Base-by-base conservation (phyloP, 495 filamentous ascomycete species). In the Annulohypoxylon nitens region DNA sequence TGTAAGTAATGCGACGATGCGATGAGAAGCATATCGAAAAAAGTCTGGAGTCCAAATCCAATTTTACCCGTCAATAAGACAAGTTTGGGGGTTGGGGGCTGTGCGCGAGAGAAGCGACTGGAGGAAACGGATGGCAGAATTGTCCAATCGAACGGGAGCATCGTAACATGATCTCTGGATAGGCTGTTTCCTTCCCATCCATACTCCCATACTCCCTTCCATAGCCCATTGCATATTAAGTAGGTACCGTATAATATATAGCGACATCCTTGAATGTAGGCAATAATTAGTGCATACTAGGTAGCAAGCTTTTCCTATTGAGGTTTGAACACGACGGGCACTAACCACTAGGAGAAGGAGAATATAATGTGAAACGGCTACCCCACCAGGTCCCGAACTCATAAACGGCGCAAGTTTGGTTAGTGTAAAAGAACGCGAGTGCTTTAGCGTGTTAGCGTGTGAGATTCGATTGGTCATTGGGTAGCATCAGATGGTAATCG, bases 271-370 rank as follows among this genome's bases (percentile, higher is more conserved):
- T 10, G 45, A 8, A 50, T 7, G 45, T 59, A 41, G 30, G 50
- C 33, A 45, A 25, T 39, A 20, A 33, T 3, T 25, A 39, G 54
- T 34, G 58, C 64, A 55, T 33, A 47, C 30, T 37, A 57, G 4
- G 37, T 51, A 36, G 23, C 16, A 23, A 8, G 54, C 61, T 54
- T 74, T 69, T 2, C 71, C 61, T 66, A 57, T 69, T 63, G 8
- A 16, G n/a, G 71, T 48, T 66, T 11, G 50, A 50, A 53, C 43
- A 74, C 23, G 16, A 67, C 66, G 71, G 71, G 51, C 67, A 70
- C 72, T 70, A 75, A 58, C 72, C 59, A 34, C 53, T 64, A 71
- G n/a, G 45, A 71, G 72, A 63, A 75, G 72, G 72, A 64, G 59
- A 71, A 61, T 67, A 70, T 67, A 67, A 58, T 50, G 59, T 75